phyloP scores from a whole-genome alignment of 441 rosid species.

The Pelargonium citronellum region DNA sequence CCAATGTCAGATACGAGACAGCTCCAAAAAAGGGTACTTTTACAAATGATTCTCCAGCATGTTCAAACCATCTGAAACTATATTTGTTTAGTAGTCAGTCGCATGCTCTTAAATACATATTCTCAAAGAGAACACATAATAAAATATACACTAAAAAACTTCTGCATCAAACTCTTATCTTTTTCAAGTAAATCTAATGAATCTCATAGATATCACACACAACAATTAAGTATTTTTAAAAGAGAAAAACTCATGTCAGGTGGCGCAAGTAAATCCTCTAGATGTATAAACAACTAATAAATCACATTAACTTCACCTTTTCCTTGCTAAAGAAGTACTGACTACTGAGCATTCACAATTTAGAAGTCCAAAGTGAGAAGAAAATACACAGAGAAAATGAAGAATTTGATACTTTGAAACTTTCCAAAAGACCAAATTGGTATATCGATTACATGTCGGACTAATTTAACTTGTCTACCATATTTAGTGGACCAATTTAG shows the following conservation, averaged over 20 bases:
- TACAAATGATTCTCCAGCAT: constrained; percentile 60
- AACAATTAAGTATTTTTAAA: neutral
- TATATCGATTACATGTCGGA: too few species aligned
- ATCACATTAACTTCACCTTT: neutral
- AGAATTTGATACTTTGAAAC: too few species aligned
- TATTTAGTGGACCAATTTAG: too few species aligned
- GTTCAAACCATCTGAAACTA: constrained; percentile 81
- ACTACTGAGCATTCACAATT: constrained; percentile 4
- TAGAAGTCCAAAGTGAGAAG: neutral
- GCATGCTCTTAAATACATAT: constrained; percentile 14
- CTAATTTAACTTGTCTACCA: too few species aligned
- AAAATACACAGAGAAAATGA: neutral
- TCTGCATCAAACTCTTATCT: constrained; percentile 1
- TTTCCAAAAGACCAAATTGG: too few species aligned
- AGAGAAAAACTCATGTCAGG: neutral
- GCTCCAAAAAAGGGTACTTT: constrained; percentile 83
- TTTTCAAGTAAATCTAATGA: neutral
- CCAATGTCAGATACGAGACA: constrained; percentile 77
- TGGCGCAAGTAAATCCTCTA: neutral
- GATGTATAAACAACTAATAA: constrained; percentile 4
- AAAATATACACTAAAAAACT: constrained; percentile 9
- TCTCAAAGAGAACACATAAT: neutral
- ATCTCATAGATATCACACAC: neutral
- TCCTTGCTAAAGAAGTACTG: neutral
- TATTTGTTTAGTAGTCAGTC: constrained; percentile 40